Percentiles rank a stretch among this genome's conserved stretches.
These are phyloP conservation scores for Phialophora tarda DNA, from an alignment of 2,329 filamentous ascomycete species.

Conservation along the genomic window DNA sequence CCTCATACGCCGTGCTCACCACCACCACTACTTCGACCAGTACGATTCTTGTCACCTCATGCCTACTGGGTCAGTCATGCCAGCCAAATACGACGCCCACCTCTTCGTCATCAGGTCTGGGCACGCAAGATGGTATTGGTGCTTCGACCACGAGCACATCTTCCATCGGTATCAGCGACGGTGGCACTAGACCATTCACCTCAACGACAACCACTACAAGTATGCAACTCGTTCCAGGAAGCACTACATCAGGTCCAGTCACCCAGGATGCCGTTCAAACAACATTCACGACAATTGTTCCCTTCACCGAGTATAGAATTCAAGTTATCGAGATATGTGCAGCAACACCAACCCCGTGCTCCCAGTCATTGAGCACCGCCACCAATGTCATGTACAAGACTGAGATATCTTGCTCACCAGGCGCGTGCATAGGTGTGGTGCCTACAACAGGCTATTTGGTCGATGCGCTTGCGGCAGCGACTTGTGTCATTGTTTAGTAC, in stretches of 20 bases:
- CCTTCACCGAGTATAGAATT: constrained; percentile 27
- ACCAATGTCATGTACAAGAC: constrained; percentile 26
- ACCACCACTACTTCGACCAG: constrained; percentile 25
- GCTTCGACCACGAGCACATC: constrained; percentile 10
- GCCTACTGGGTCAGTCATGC: constrained; percentile 13
- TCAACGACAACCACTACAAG: not conserved
- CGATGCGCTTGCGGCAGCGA: constrained; percentile 20
- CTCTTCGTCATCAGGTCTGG: not conserved
- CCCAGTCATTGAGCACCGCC: constrained; percentile 22
- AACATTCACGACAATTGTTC: constrained; percentile 31
- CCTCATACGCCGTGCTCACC: constrained; percentile 3
- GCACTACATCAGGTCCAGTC: constrained; percentile 17
- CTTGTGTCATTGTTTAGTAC: constrained; percentile 22
- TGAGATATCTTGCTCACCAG: constrained; percentile 33
- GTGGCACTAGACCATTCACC: constrained; percentile 15
- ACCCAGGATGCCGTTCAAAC: constrained; percentile 23
- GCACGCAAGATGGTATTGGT: not conserved
- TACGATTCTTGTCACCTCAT: constrained; percentile 26
- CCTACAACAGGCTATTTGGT: constrained; percentile 25
- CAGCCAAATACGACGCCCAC: constrained; percentile 2
- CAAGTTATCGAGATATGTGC: constrained; percentile 32
- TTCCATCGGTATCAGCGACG: constrained; percentile 13
- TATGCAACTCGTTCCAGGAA: not conserved
- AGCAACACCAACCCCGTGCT: constrained; percentile 25
- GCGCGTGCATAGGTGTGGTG: constrained; percentile 26